Percentiles rank a stretch among this genome's conserved stretches.
Evolutionary conservation across 257 asterid species (phyloP).

Genomic region (Solanum ossicruentum): DNA sequence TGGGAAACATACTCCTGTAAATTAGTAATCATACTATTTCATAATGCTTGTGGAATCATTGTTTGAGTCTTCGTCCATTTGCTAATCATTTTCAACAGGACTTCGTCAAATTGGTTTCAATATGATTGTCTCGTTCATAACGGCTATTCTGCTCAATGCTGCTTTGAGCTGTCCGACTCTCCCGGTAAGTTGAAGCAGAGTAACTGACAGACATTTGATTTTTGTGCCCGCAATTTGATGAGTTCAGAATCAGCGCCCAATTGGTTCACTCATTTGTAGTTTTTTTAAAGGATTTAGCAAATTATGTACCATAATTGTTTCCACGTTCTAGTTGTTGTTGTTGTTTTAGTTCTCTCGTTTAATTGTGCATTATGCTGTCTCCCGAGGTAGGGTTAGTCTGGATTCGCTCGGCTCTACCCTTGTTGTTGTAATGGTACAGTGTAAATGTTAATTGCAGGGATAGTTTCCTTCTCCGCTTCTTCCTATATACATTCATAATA

Average conservation of each 20-base stretch:
- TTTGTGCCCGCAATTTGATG: neutral
- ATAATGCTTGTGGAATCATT: neutral
- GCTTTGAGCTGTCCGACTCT: constrained; percentile 59
- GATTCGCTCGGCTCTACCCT: neutral
- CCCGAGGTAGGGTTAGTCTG: neutral
- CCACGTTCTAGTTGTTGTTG: neutral
- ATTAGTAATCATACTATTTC: neutral
- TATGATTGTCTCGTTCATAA: constrained; percentile 32
- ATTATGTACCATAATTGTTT: neutral
- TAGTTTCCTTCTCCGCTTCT: constrained; percentile 73
- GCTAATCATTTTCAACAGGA: constrained; percentile 13
- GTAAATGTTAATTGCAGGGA: constrained; percentile 20
- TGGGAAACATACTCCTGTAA: constrained; percentile 51
- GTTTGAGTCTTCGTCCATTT: neutral
- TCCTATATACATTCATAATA: constrained; percentile 58
- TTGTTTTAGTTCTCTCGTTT: neutral
- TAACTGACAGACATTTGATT: neutral
- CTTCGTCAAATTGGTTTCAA: constrained; percentile 68
- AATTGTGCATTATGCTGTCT: neutral
- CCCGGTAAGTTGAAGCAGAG: constrained; percentile 38
- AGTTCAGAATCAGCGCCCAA: neutral
- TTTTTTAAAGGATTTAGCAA: neutral
- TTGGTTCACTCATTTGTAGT: neutral
- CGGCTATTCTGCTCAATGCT: constrained; percentile 36
- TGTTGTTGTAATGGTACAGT: neutral